Percentiles rank a stretch among this genome's conserved stretches.
These are phyloP conservation scores for Plasmodium chabaudi DNA, from an alignment of 169 alveolate species.

Conservation along the genomic window DNA sequence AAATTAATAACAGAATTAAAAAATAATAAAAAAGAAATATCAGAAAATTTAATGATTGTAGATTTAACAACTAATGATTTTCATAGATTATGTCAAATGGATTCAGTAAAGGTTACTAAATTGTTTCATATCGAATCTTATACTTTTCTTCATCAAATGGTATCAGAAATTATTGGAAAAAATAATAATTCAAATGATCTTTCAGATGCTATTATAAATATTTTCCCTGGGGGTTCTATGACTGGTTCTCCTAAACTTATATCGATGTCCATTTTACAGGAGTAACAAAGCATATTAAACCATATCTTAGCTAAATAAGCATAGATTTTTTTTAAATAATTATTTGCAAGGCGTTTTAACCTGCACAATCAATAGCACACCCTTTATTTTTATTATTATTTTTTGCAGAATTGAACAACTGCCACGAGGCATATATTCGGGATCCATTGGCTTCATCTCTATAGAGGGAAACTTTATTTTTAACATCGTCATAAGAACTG, in stretches of 20 bases:
- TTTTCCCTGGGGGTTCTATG: slow-evolving; percentile 84
- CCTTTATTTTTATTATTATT: not conserved
- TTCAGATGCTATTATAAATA: slow-evolving; percentile 71
- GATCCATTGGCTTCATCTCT: slow-evolving; percentile 79
- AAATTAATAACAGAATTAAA: slow-evolving; percentile 47
- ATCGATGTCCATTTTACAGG: slow-evolving; percentile 69
- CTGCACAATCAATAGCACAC: not conserved
- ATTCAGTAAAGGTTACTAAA: slow-evolving; percentile 73
- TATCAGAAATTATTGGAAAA: slow-evolving; percentile 77
- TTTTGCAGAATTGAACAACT: slow-evolving; percentile 74
- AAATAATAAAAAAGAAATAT: slow-evolving; percentile 75
- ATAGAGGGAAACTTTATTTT: slow-evolving; percentile 57
- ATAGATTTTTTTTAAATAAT: not conserved
- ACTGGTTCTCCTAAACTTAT: slow-evolving; percentile 81
- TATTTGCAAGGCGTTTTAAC: not conserved
- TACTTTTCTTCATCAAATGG: slow-evolving; percentile 78
- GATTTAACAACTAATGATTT: slow-evolving; percentile 80
- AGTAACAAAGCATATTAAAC: slow-evolving; percentile 1
- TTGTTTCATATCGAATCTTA: slow-evolving; percentile 76
- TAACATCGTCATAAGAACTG: slow-evolving; percentile 78
- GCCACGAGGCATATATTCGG: slow-evolving; percentile 80
- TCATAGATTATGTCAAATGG: slow-evolving; percentile 73
- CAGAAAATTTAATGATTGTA: slow-evolving; percentile 83
- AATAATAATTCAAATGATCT: slow-evolving; percentile 20
- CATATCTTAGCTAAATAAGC: too few relatives aligned